Percentiles rank a stretch among this genome's conserved stretches.
Conservation (phyloP, 768 basidiomycete species). For the Lentinus tigrinus region DNA sequence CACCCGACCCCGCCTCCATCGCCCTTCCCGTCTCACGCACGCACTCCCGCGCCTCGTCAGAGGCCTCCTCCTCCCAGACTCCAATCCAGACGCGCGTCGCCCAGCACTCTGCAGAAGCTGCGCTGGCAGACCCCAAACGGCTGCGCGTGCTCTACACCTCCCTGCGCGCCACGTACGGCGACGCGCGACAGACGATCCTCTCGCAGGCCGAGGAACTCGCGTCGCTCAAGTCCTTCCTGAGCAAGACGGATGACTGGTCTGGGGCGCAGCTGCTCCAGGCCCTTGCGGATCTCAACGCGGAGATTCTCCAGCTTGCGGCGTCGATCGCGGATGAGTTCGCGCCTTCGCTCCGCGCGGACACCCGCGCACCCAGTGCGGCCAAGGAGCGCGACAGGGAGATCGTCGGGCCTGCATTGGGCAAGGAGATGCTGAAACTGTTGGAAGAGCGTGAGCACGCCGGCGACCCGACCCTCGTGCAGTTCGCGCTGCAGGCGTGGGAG, state of each 20-base stretch:
- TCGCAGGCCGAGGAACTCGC: conserved; percentile 32
- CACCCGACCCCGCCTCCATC: background rate
- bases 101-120: conserved; percentile 13
- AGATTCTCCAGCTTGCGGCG: conserved; percentile 36
- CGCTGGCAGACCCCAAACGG: conserved; percentile 16
- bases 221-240: conserved; percentile 33
- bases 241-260: conserved; percentile 35
- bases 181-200: conserved; percentile 24
- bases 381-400: conserved; percentile 28
- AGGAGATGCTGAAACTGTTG: conserved; percentile 29
- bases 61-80: background rate
- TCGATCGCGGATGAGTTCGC: conserved; percentile 32
- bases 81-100: background rate
- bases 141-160: conserved; percentile 24
- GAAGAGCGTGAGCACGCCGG: conserved; percentile 27
- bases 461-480: conserved; percentile 36
- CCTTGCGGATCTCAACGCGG: conserved; percentile 33
- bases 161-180: conserved; percentile 24
- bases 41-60: background rate
- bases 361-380: conserved; percentile 17
- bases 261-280: conserved; percentile 35
- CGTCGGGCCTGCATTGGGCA: conserved; percentile 28
- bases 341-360: conserved; percentile 18
- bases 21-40: background rate
- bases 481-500: conserved; percentile 38